Percentiles rank a stretch among this genome's conserved stretches.
Conservation (phyloP, 2,329 filamentous ascomycete species). For the Ilyonectria robusta region DNA sequence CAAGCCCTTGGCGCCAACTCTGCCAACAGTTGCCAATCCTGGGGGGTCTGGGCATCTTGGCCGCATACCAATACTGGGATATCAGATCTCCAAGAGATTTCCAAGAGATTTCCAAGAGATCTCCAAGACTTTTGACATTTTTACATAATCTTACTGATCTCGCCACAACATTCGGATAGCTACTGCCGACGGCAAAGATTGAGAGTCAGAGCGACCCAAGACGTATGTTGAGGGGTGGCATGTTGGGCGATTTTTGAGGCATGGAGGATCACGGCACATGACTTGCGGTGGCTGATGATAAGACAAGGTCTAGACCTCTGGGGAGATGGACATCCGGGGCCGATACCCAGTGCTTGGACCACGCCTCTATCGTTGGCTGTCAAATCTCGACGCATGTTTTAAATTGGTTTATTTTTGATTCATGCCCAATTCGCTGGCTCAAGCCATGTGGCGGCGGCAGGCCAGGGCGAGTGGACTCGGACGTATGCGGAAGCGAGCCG, state of each 20-base stretch:
- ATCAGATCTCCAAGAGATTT: constrained; percentile 26
- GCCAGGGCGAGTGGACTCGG: constrained; percentile 4
- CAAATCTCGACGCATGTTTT: neutral
- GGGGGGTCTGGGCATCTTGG: constrained; percentile 46
- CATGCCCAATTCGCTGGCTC: constrained; percentile 19
- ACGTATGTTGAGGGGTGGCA: neutral
- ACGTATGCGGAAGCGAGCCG: constrained; percentile 13
- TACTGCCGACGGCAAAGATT: neutral
- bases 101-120: constrained; percentile 49
- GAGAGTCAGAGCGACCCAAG: neutral
- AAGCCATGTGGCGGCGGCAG: constrained; percentile 28
- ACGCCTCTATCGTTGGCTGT: constrained; percentile 1
- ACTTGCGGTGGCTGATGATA: constrained; percentile 13
- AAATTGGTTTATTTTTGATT: constrained; percentile 9
- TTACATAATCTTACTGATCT: constrained; percentile 18
- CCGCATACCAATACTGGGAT: constrained; percentile 35
- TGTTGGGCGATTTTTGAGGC: neutral
- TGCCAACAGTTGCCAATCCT: constrained; percentile 22
- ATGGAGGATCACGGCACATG: constrained; percentile 9
- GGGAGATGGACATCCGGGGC: constrained; percentile 1
- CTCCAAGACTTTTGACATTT: constrained; percentile 33
- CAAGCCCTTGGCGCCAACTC: constrained; percentile 44
- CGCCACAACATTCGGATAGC: neutral
- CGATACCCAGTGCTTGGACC: constrained; percentile 19
- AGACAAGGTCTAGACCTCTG: constrained; percentile 22